Evolutionary conservation across 106 monocot species (phyloP), one percentile per base, ranked within the genome.

Genomic region (Allium sativum): DNA sequence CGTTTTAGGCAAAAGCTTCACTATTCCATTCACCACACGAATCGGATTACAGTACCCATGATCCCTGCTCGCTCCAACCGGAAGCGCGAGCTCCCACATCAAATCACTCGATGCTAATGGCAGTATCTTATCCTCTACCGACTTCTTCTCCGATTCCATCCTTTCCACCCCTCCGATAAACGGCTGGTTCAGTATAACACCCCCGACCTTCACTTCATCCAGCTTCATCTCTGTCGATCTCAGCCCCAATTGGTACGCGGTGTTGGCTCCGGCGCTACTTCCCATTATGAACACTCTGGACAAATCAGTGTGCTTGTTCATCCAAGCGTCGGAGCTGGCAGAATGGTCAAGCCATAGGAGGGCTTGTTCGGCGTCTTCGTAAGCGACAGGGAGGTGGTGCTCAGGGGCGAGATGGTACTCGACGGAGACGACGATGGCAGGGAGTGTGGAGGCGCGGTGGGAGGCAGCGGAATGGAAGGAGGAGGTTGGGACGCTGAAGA

Each of bases 321-420:
- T 13, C 44, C 63, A 47, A 0, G 64, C 56, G 41, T 61, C 71
- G 12, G 44, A 15, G 18, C 57, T 22, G 7, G 45, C 44, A 12
- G 14, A 22, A 17, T 17, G 50, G 41, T 21, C 44, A 46, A 66
- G 65, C 76, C 79, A 76, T 8, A 12, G 20, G 52, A 76, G 11
- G 3, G 74, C 70, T 9, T 71, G 74, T 10, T 50, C 56, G 50
- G 68, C 79, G 67, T 88, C 88, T 17, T 88, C 80, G 67, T 84
- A 83, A 21, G 88, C 84, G 13, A 83, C 77, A n/a, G 88, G 88
- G 42, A 84, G 74, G n/a, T 69, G 77, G 64, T 70, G 58, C 69
- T 88, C 83, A 0, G 84, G 88, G 6, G 83, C 74, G 40, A 80
- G 84, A 10, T 80, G 83, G 74, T 84, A 88, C 31, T 81, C 74